Conservation (phyloP, 2,329 filamentous ascomycete genomes). For the Fusarium verrucosum region DNA sequence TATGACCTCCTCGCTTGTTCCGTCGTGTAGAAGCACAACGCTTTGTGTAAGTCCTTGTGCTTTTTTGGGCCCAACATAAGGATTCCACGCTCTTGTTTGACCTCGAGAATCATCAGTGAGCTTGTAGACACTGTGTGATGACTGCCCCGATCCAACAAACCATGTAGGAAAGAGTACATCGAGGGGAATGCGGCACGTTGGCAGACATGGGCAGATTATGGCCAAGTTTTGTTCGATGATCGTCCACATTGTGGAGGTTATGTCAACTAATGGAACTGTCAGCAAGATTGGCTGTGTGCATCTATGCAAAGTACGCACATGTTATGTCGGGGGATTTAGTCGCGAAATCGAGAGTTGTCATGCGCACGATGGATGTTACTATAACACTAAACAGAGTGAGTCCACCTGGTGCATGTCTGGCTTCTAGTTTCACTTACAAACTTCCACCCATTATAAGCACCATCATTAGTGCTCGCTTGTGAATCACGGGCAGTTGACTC, state of each 20-base stretch:
- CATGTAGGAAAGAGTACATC: conserved; percentile 49
- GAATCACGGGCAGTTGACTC: conserved; percentile 53
- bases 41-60: conserved; percentile 43
- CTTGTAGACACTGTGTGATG: conserved; percentile 1
- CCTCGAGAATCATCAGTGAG: conserved; percentile 12
- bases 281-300: neutral
- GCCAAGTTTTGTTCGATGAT: conserved; percentile 53
- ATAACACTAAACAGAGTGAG: conserved; percentile 44
- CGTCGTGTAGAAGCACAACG: conserved; percentile 42
- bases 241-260: conserved; percentile 52
- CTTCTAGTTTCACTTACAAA: conserved; percentile 48
- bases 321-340: conserved; percentile 51
- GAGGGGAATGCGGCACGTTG: conserved; percentile 54
- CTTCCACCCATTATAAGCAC: conserved; percentile 57
- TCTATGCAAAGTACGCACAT: conserved; percentile 39
- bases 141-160: conserved; percentile 40
- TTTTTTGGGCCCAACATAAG: conserved; percentile 46
- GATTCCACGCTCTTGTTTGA: conserved; percentile 44
- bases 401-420: neutral
- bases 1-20: conserved; percentile 50
- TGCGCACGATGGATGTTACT: conserved; percentile 55
- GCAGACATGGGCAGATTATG: conserved; percentile 53
- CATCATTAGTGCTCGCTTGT: conserved; percentile 54
- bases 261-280: conserved; percentile 41
- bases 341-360: conserved; percentile 53